Base-by-base conservation (phyloP, 352 stramenopile genomes). In the Phytophthora megakarya region DNA sequence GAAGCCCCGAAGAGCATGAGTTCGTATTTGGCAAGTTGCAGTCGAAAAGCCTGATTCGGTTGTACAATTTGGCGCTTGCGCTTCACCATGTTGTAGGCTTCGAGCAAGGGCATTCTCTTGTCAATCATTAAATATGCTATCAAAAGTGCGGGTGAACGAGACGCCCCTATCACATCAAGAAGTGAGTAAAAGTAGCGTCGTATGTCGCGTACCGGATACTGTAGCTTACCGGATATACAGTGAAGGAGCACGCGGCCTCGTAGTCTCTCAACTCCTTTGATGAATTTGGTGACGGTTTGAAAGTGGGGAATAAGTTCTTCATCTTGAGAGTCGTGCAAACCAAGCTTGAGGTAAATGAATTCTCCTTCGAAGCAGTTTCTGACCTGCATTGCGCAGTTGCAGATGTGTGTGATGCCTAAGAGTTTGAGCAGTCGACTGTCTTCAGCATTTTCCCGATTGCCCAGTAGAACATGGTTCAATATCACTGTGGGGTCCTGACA, bases 11-110 rank as follows among this genome's bases (percentile, higher is more conserved):
- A 77, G 10, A 90, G 57, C 65, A 80, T 79, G 12, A 90, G 61
- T 64, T 90, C 81, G 49, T 76, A 90, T 37, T 88, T 84, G 16
- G 81, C 81, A n/a, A 90, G 70, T 47, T 90, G 81, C 16, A 90
- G 51, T n/a, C 78, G 78, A 30, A 90, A 90, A 1, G 75, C 55
- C 16, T 81, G 67, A 28, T 90, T 90, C 5, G 81, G 81, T 43
- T 85, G 78, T 8, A 88, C 75, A 25, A 65, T 55, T 0, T 62
- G 60, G 1, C 81, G 81, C 55, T 76, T 81, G 5, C 72, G 58
- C 2, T 74, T 56, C 23, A 90, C 76, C 39, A 87, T 61, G 26
- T 74, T 81, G 67, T 90, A 90, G 1, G 81, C 81, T 13, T 87
- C 69, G 5, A 80, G 57, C 37, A 90, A 56, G n/a, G 69, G 59